Conservation (phyloP, 257 asterid genomes). For the Rauvolfia tetraphylla region DNA sequence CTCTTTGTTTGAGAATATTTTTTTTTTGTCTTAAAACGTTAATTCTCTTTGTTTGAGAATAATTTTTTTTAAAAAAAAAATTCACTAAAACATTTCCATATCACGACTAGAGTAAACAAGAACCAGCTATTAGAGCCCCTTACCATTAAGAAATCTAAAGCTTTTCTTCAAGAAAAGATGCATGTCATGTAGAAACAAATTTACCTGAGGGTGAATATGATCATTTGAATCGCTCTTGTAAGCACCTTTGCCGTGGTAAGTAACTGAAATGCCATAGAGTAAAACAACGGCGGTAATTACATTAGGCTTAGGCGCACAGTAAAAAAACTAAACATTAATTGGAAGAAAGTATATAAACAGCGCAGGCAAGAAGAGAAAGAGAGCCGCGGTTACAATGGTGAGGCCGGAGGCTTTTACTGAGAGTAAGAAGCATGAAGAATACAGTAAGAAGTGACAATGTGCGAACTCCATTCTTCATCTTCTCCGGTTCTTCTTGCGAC, state of each 20-base stretch:
- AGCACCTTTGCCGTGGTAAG: slow-evolving; percentile 37
- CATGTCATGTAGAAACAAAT: slow-evolving; percentile 22
- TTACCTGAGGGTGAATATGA: slow-evolving; percentile 16
- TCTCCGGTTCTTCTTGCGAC: neutral
- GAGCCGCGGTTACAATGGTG: slow-evolving; percentile 41
- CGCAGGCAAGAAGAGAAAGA: neutral
- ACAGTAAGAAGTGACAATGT: slow-evolving; percentile 31
- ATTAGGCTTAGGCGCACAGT: neutral
- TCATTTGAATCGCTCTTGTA: slow-evolving; percentile 29
- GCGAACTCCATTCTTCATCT: slow-evolving; percentile 14
- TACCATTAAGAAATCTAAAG: too few relatives aligned
- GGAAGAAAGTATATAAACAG: too few relatives aligned
- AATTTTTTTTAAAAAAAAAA: too few relatives aligned
- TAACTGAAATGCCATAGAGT: slow-evolving; percentile 28
- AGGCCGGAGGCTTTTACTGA: slow-evolving; percentile 49
- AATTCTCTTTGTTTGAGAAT: too few relatives aligned
- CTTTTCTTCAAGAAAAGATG: neutral
- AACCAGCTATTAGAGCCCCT: neutral
- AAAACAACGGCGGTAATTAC: neutral
- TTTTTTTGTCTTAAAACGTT: too few relatives aligned
- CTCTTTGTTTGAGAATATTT: too few relatives aligned
- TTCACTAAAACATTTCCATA: too few relatives aligned
- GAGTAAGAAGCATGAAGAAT: slow-evolving; percentile 34
- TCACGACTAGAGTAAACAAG: too few relatives aligned
- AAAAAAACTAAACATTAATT: neutral